These are phyloP conservation scores for Lathyrus aphaca DNA, from an alignment of 306 rosid genomes.

Conservation along the genomic window DNA sequence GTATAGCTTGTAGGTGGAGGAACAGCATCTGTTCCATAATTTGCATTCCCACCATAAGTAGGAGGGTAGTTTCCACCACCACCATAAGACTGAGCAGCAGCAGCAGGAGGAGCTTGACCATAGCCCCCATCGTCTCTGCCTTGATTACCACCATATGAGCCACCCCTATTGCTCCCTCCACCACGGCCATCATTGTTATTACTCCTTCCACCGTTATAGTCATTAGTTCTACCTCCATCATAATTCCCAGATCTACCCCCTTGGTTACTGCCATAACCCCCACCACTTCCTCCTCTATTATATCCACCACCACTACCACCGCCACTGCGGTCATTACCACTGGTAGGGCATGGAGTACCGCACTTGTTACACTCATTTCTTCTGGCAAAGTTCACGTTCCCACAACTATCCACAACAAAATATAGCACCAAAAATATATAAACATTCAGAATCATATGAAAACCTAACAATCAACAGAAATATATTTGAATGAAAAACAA, in stretches of 20 bases:
- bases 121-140: slow-evolving; percentile 83
- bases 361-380: slow-evolving; percentile 97
- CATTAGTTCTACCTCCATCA: slow-evolving; percentile 52
- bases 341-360: slow-evolving; percentile 81
- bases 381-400: slow-evolving; percentile 91
- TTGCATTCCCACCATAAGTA: slow-evolving; percentile 58
- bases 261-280: slow-evolving; percentile 46
- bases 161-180: slow-evolving; percentile 73
- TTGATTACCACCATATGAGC: slow-evolving; percentile 57
- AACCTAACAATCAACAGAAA: not conserved
- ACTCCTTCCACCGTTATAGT: slow-evolving; percentile 47
- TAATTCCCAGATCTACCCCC: slow-evolving; percentile 36
- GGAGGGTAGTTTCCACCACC: slow-evolving; percentile 69
- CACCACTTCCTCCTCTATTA: slow-evolving; percentile 58
- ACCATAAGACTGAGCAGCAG: slow-evolving; percentile 62
- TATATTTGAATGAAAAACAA: not conserved
- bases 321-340: slow-evolving; percentile 52
- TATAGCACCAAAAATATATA: not conserved
- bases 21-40: slow-evolving; percentile 86
- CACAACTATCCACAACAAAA: slow-evolving; percentile 66
- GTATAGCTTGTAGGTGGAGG: slow-evolving; percentile 91
- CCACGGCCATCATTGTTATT: slow-evolving; percentile 55
- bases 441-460: slow-evolving; percentile 28
- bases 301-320: slow-evolving; percentile 48
- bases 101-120: slow-evolving; percentile 73